A percentile compares a stretch with the other conserved stretches of the same genome.
Evolutionary conservation across 2,329 filamentous ascomycete genomes (phyloP).

Genomic region (Fusarium caatingaense): DNA sequence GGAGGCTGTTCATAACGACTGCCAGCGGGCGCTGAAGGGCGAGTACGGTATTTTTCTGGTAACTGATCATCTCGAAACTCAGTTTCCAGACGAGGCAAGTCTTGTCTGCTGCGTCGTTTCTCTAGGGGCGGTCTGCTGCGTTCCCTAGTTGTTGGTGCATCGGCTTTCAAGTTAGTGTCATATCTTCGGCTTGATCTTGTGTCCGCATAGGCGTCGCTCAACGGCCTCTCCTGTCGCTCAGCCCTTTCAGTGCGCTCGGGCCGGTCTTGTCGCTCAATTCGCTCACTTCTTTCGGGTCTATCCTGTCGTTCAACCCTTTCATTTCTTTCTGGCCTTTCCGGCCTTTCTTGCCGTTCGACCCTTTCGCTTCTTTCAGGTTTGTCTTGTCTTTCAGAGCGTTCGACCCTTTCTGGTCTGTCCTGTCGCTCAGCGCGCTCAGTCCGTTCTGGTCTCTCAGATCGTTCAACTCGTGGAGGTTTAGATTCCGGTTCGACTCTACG

Average conservation of each 20-base stretch:
- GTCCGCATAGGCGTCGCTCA: conserved; percentile 21
- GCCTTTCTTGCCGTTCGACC: conserved; percentile 8
- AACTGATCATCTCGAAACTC: conserved; percentile 47
- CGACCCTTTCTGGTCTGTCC: neutral
- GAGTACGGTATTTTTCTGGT: conserved; percentile 51
- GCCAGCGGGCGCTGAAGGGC: conserved; percentile 51
- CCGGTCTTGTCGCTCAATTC: conserved; percentile 3
- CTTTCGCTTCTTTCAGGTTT: conserved; percentile 22
- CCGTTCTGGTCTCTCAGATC: conserved; percentile 3
- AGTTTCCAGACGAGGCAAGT: conserved; percentile 61
- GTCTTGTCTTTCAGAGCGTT: conserved; percentile 2
- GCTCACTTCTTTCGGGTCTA: neutral
- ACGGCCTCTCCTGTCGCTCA: conserved; percentile 28
- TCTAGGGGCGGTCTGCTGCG: conserved; percentile 42
- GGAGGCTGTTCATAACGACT: conserved; percentile 49
- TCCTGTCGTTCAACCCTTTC: neutral
- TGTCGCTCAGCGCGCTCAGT: neutral
- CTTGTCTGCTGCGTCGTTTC: conserved; percentile 51
- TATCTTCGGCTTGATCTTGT: conserved; percentile 24
- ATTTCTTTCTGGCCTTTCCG: conserved; percentile 7
- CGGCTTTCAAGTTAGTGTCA: conserved; percentile 36
- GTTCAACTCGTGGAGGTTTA: conserved; percentile 26
- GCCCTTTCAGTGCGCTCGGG: conserved; percentile 12
- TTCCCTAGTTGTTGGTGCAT: conserved; percentile 27
- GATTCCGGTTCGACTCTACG: conserved; percentile 6